These are phyloP conservation scores for Dispira simplex DNA, from an alignment of 192 early-diverging fungal genomes.

Conservation along the genomic window DNA sequence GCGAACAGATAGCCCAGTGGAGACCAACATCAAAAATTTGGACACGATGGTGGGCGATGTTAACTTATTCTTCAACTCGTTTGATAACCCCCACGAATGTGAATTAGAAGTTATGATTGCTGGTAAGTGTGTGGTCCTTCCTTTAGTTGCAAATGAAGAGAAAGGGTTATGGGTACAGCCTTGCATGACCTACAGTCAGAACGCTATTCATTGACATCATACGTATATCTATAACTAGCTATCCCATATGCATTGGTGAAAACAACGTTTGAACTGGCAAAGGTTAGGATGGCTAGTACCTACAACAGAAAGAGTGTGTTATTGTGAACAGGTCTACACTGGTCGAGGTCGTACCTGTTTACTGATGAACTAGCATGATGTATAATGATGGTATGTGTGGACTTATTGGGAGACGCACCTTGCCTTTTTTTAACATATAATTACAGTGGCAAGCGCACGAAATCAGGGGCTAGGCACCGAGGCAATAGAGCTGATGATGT, in stretches of 20 bases:
- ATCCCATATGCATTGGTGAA: no score
- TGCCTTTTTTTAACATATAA: conserved; percentile 21
- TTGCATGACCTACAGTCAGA: background rate
- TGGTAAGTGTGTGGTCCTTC: conserved; percentile 23
- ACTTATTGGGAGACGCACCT: background rate
- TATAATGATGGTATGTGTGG: background rate
- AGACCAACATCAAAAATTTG: conserved; percentile 16
- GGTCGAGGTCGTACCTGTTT: background rate
- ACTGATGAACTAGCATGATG: background rate
- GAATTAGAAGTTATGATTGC: conserved; percentile 97
- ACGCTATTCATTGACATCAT: background rate
- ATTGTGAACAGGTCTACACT: no score
- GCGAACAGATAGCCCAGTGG: conserved; percentile 11
- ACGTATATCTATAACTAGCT: background rate
- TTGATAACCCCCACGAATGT: conserved; percentile 44
- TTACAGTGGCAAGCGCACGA: conserved; percentile 12
- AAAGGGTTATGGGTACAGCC: background rate
- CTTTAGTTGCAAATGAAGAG: background rate
- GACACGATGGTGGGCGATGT: conserved; percentile 82
- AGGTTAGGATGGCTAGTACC: no score
- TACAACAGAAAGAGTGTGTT: no score
- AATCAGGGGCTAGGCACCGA: conserved; percentile 29
- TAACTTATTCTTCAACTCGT: conserved; percentile 84
- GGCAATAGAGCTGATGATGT: conserved; percentile 44
- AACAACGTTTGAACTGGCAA: no score